Evolutionary conservation across 2,329 filamentous ascomycete species (phyloP).

Genomic region (Zelopaecilomyces penicillatus): DNA sequence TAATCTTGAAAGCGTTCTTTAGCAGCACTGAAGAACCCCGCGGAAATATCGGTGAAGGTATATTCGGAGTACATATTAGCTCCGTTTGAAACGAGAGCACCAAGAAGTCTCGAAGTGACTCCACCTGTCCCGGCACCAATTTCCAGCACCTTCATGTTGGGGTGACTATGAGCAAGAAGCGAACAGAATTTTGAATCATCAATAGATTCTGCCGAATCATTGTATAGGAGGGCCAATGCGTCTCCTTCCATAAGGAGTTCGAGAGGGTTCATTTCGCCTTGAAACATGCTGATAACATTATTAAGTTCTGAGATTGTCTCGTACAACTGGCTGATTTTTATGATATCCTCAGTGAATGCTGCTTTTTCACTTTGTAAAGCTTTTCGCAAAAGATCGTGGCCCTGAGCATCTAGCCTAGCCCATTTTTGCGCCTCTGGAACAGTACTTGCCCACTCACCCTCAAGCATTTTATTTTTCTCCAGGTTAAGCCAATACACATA

Average conservation of each 20-base stretch:
- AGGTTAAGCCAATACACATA: not conserved
- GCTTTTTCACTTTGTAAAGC: not conserved
- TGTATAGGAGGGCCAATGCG: not conserved
- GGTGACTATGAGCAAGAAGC: not conserved
- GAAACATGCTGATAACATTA: not conserved
- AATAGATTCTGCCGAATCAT: not conserved
- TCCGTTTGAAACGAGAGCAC: not conserved
- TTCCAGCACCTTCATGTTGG: not conserved
- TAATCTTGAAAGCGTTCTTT: conserved; percentile 11
- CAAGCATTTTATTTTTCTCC: not conserved
- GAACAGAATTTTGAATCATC: not conserved
- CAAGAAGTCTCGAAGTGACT: not conserved
- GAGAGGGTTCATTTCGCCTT: not conserved
- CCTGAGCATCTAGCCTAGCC: not conserved
- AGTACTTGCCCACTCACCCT: not conserved
- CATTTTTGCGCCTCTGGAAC: conserved; percentile 2
- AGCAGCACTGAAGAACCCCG: conserved; percentile 18
- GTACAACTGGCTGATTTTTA: not conserved
- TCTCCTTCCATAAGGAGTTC: not conserved
- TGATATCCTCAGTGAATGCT: too few relatives aligned
- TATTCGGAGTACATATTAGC: not conserved
- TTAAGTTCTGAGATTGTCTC: not conserved
- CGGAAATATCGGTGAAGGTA: conserved; percentile 17
- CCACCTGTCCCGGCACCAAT: not conserved
- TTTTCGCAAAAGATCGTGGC: too few relatives aligned